phyloP scores from a whole-genome alignment of 768 basidiomycete genomes.

The Plicaturopsis crispa region DNA sequence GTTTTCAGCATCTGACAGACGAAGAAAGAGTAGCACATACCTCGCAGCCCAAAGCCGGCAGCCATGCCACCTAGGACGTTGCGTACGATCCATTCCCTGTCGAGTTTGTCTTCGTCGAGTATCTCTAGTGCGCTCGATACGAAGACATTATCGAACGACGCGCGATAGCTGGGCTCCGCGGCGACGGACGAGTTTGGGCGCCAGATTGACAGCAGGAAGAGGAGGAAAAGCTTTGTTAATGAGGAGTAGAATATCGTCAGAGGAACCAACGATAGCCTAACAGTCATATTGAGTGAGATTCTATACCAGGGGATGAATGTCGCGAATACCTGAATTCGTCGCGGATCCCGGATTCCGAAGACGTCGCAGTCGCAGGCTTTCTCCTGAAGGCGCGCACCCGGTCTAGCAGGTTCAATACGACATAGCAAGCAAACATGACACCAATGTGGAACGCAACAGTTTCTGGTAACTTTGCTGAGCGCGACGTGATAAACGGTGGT shows the following conservation, averaged over 20 bases:
- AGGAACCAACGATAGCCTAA: conserved; percentile 41
- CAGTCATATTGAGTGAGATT: background rate
- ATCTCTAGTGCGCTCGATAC: conserved; percentile 38
- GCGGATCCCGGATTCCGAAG: conserved; percentile 40
- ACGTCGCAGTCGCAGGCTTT: conserved; percentile 4
- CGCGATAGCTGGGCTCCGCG: conserved; percentile 12
- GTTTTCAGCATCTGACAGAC: background rate
- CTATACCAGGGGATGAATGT: conserved; percentile 1
- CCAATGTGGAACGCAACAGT: conserved; percentile 69
- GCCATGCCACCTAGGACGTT: conserved; percentile 84
- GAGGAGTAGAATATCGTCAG: conserved; percentile 81
- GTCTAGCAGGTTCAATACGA: conserved; percentile 38
- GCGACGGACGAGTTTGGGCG: conserved; percentile 44
- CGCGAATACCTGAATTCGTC: conserved; percentile 50
- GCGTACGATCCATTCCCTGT: conserved; percentile 78
- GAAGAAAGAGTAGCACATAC: conserved; percentile 27
- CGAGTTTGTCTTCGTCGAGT: conserved; percentile 66
- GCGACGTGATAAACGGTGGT: background rate
- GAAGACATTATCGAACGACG: conserved; percentile 24
- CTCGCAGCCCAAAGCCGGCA: conserved; percentile 78
- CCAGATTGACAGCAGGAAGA: conserved; percentile 82
- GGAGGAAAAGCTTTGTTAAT: conserved; percentile 73
- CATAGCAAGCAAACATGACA: conserved; percentile 48
- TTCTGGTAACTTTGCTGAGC: conserved; percentile 35
- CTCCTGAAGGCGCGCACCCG: conserved; percentile 21